Percentiles rank a stretch among this genome's conserved stretches.
These are phyloP conservation scores for Geotrichum europaeum DNA, from an alignment of 1,139 yeast species.

Conservation along the genomic window DNA sequence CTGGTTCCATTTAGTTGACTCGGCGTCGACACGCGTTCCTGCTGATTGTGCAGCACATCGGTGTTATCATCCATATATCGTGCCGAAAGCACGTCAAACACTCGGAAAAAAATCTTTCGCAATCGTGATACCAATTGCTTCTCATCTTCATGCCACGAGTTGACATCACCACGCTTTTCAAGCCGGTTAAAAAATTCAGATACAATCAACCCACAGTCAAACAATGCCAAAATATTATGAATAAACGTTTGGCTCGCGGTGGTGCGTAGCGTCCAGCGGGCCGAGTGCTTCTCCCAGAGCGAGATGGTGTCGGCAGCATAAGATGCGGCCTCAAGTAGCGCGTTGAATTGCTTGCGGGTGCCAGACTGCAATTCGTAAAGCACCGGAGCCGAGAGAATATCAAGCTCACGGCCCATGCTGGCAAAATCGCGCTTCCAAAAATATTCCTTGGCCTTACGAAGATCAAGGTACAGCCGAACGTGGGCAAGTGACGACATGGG, in stretches of 20 bases:
- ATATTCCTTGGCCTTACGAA: conserved; percentile 32
- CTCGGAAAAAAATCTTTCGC: conserved; percentile 29
- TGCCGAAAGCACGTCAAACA: conserved; percentile 23
- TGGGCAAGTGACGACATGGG: conserved; percentile 38
- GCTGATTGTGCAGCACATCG: conserved; percentile 17
- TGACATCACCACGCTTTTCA: conserved; percentile 22
- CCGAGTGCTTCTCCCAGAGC: conserved; percentile 37
- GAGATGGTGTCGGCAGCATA: conserved; percentile 38
- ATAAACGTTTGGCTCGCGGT: conserved; percentile 35
- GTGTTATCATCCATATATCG: conserved; percentile 7
- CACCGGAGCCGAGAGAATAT: conserved; percentile 22
- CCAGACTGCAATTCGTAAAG: conserved; percentile 21
- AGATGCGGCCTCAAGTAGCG: conserved; percentile 35
- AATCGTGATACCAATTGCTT: conserved; percentile 28
- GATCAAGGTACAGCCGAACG: conserved; percentile 33
- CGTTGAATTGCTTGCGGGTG: conserved; percentile 25
- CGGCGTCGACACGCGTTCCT: conserved; percentile 1
- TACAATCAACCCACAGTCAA: conserved; percentile 36
- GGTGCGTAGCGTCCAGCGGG: conserved; percentile 32
- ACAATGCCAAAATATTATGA: conserved; percentile 35
- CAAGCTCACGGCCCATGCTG: conserved; percentile 33
- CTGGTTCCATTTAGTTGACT: conserved; percentile 8
- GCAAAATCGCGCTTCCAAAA: conserved; percentile 37
- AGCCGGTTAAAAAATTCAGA: conserved; percentile 34
- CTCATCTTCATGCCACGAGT: conserved; percentile 29